Percentiles rank a stretch among this genome's conserved stretches.
These are phyloP conservation scores for Yamadazyma kanchanaburiensis DNA, from an alignment of 1,139 yeast species.

Conservation along the genomic window DNA sequence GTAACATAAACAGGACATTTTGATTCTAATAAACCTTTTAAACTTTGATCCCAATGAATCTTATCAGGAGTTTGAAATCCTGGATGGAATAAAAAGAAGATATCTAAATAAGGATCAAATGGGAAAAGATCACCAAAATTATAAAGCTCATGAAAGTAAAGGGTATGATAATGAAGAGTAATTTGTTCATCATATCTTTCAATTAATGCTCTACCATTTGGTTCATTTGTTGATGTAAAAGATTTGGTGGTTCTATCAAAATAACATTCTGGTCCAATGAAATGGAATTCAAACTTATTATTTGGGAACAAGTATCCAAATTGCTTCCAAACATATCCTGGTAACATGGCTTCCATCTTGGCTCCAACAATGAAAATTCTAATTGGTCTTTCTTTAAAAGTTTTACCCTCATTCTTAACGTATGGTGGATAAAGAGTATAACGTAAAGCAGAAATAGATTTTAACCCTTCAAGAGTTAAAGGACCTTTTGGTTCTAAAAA, in stretches of 20 bases:
- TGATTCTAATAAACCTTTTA: slow-evolving; percentile 84
- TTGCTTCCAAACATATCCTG: slow-evolving; percentile 96
- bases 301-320: slow-evolving; percentile 83
- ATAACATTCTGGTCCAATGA: slow-evolving; percentile 90
- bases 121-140: slow-evolving; percentile 95
- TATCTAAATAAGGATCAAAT: slow-evolving; percentile 93
- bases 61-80: slow-evolving; percentile 86
- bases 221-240: slow-evolving; percentile 35
- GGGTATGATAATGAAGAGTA: slow-evolving; percentile 78
- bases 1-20: slow-evolving; percentile 91
- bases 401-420: slow-evolving; percentile 39
- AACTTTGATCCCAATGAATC: slow-evolving; percentile 74
- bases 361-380: slow-evolving; percentile 89
- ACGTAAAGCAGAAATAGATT: slow-evolving; percentile 85
- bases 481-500: slow-evolving; percentile 81
- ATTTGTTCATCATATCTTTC: slow-evolving; percentile 75
- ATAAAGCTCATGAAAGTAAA: slow-evolving; percentile 86
- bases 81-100: slow-evolving; percentile 92
- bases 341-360: slow-evolving; percentile 88
- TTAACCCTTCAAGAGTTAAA: slow-evolving; percentile 84
- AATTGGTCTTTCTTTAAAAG: slow-evolving; percentile 82
- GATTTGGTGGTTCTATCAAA: slow-evolving; percentile 54
- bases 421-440: slow-evolving; percentile 83
- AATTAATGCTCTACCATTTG: slow-evolving; percentile 59
- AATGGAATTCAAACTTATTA: slow-evolving; percentile 78